Conservation (phyloP, 306 rosid species). For the Trichosanthes truncata region DNA sequence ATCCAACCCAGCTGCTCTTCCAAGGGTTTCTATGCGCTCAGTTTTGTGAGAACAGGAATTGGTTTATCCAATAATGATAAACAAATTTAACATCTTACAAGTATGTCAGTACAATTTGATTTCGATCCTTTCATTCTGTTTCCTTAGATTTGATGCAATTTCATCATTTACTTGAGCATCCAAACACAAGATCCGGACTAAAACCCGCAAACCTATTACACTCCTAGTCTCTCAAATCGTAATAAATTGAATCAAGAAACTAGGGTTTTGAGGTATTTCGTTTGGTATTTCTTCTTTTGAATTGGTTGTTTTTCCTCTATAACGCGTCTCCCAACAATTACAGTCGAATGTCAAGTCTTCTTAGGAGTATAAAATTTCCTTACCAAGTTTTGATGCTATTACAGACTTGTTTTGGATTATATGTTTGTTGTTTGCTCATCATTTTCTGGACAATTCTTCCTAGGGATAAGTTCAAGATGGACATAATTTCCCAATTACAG, state of each 20-base stretch:
- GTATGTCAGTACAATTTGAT: background rate
- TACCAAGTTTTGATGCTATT: background rate
- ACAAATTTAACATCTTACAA: background rate
- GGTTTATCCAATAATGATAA: background rate
- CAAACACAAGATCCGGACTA: background rate
- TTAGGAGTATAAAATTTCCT: background rate
- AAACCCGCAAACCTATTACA: background rate
- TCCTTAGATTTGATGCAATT: background rate
- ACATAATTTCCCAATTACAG: constrained; percentile 83
- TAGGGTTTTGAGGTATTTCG: background rate
- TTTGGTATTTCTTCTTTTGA: background rate
- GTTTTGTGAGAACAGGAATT: background rate
- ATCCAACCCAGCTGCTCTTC: background rate
- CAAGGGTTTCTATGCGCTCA: background rate
- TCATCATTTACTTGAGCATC: background rate
- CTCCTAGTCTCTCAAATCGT: background rate
- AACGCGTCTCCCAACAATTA: background rate
- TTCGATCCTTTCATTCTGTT: background rate
- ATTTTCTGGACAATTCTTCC: background rate
- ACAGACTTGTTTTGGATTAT: background rate
- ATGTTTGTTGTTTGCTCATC: background rate
- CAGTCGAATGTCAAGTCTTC: background rate
- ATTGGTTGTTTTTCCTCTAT: background rate
- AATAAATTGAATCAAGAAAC: background rate
- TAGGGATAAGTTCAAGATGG: constrained; percentile 32